These are phyloP conservation scores for Isatis tinctoria DNA, from an alignment of 345 rosid species.

Conservation along the genomic window DNA sequence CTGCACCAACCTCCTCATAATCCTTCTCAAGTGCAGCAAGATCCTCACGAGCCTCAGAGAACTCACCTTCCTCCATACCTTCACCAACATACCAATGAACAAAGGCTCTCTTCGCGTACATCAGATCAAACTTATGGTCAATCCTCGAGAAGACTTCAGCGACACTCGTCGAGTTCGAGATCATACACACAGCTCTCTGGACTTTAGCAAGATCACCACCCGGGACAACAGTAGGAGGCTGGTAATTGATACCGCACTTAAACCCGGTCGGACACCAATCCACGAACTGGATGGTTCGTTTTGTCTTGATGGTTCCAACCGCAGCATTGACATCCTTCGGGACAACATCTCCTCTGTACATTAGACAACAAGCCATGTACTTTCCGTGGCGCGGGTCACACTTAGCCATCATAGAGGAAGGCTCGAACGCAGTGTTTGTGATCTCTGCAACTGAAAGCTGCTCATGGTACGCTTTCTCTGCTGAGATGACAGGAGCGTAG, in stretches of 20 bases:
- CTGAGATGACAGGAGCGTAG: conserved; percentile 45
- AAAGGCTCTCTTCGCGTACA: conserved; percentile 34
- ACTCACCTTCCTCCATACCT: conserved; percentile 39
- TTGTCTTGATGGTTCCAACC: conserved; percentile 28
- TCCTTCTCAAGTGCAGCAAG: conserved; percentile 19
- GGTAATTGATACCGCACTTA: conserved; percentile 30
- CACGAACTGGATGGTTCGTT: conserved; percentile 25
- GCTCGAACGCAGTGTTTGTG: conserved; percentile 43
- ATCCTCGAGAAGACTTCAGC: conserved; percentile 30
- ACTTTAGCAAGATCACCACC: conserved; percentile 36
- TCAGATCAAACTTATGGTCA: conserved; percentile 30
- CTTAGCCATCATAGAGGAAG: conserved; percentile 43
- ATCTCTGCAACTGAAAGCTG: conserved; percentile 46
- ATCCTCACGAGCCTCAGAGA: conserved; percentile 31
- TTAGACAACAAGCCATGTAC: conserved; percentile 43
- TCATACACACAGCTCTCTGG: conserved; percentile 32
- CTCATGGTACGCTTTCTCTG: conserved; percentile 40
- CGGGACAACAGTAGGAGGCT: conserved; percentile 32
- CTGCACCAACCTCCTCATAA: conserved; percentile 32
- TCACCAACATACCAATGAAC: conserved; percentile 38
- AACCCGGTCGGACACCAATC: conserved; percentile 31
- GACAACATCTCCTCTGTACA: conserved; percentile 34
- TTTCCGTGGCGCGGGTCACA: conserved; percentile 47
- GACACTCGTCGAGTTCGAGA: conserved; percentile 26
- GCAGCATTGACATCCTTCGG: conserved; percentile 29